Base-by-base conservation (phyloP, 257 asterid species). In the Petunia secreta region DNA sequence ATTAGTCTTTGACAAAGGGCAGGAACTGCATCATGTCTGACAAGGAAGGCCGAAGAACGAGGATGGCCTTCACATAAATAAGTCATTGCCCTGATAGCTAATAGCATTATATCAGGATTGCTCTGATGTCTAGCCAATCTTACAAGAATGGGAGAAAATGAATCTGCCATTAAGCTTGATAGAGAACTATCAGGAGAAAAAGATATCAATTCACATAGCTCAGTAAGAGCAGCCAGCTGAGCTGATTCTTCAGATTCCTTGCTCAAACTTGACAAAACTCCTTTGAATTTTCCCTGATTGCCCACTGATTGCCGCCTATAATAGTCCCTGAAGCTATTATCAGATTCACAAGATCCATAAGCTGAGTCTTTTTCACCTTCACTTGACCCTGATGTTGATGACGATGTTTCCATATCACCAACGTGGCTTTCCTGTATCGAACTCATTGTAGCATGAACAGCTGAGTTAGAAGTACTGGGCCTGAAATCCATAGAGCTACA, bases 1-100 rank as follows among this genome's bases (percentile, higher is more conserved):
- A 84, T 74, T 44, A 96, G 77, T 80, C 90, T 90, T 84, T 96
- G 97, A 90, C 98, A 96, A 78, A 96, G 89, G 46, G 90, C 91
- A 83, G 98, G 95, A 83, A 92, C 89, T 1, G 91, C 98, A 53
- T 92, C 94, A 86, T 94, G 97, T 79, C 91, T 89, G 83, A 90
- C 98, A 69, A 96, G 95, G 84, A 81, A 92, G 59, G 87, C 85
- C 3, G 98, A 86, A 48, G 97, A 84, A 67, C 96, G 94, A 36
- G 94, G 87, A 89, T 92, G 94, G 55, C 88, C 91, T 66, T 96
- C 99, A 76, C 98, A 92, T 83, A 96, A 84, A 81, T 96, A 96
- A 90, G 98, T 92, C 82, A 96, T 86, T 68, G 99, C 95, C 83
- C 99, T 89, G 75, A 92, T 86, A 63, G 99, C 89, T 81, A 96